Base-by-base conservation (phyloP, 2,329 filamentous ascomycete genomes). In the Pseudogymnoascus sp. region DNA sequence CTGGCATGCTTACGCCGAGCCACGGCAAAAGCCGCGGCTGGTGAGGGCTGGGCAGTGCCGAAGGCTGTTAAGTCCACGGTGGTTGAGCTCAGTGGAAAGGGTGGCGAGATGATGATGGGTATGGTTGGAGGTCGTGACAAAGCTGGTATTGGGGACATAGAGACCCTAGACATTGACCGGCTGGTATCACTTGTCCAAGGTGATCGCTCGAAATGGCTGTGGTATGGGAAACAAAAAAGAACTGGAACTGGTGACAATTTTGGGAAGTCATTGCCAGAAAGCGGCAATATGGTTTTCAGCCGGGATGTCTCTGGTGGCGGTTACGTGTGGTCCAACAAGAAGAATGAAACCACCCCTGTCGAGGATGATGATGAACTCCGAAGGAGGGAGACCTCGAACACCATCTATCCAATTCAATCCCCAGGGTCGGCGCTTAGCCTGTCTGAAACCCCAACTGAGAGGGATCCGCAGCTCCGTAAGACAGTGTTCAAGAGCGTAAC, bases 51-150 rank as follows among this genome's bases (percentile, higher is more conserved):
- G 90, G 89, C 88, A 14, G 90, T 95, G n/a, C 90, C 92, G 58
- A 88, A 90, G 69, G 92, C 93, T 16, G 91, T 99, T 69, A 97
- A 97, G 72, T 96, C 91, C 2, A 97, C 93, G 0, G 89, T 97
- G 54, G 92, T 89, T 16, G 94, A 97, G 74, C 85, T 99, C 38
- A 91, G 91, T 67, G 93, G 94, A 12, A 96, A 97, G 72, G 88
- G 93, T 60, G 92, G 92, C 57, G 93, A 97, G 73, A 89, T 97
- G 76, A 88, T 97, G 54, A 91, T 96, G 79, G 92, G 91, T n/a
- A 95, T 96, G 79, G 92, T 96, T 5, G 89, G 87, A 38, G 76
- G 78, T 35, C 86, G 88, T 57, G 92, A 96, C 67, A 95, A 95
- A 74, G 90, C 87, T 61, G 90, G 91, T 3, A 92, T 97, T 66